These are phyloP conservation scores for Aspergillus coremiiformis DNA, from an alignment of 495 filamentous ascomycete species.

Conservation along the genomic window DNA sequence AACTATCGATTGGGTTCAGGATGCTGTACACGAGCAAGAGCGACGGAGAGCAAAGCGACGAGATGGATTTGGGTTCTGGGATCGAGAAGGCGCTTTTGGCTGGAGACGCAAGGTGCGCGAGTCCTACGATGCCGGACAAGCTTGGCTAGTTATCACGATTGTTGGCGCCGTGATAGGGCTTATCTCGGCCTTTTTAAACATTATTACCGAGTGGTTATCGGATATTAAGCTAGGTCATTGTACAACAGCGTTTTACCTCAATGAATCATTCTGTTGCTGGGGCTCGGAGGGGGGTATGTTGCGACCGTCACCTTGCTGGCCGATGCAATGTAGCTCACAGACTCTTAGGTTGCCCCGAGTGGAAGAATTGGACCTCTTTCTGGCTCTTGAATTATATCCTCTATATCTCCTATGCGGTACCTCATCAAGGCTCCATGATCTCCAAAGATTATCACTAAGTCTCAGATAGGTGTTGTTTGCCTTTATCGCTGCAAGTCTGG, in stretches of 20 bases:
- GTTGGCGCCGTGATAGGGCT: constrained; percentile 88
- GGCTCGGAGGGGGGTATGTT: constrained; percentile 74
- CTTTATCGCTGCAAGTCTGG: constrained; percentile 71
- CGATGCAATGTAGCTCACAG: background rate
- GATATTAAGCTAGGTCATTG: constrained; percentile 95
- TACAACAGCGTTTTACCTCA: constrained; percentile 91
- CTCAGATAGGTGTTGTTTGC: constrained; percentile 68
- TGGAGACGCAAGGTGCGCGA: constrained; percentile 80
- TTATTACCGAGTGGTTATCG: constrained; percentile 92
- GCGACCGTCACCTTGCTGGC: background rate
- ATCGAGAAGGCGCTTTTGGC: constrained; percentile 60
- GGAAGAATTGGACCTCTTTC: constrained; percentile 80
- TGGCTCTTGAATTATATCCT: constrained; percentile 76
- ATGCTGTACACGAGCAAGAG: constrained; percentile 84
- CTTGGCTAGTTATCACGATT: constrained; percentile 94
- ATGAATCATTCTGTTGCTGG: constrained; percentile 98
- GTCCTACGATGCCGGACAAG: constrained; percentile 92
- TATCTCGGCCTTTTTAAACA: constrained; percentile 90
- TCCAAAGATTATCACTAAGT: background rate
- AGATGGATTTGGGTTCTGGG: constrained; percentile 68
- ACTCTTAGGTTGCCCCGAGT: constrained; percentile 67
- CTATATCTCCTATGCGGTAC: constrained; percentile 83
- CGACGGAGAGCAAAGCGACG: constrained; percentile 67
- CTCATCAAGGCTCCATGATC: constrained; percentile 10
- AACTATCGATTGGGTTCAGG: constrained; percentile 99